Evolutionary conservation across 441 rosid species (phyloP), one percentile per base, ranked within the genome.

Genomic region (Raphanus hybrid): DNA sequence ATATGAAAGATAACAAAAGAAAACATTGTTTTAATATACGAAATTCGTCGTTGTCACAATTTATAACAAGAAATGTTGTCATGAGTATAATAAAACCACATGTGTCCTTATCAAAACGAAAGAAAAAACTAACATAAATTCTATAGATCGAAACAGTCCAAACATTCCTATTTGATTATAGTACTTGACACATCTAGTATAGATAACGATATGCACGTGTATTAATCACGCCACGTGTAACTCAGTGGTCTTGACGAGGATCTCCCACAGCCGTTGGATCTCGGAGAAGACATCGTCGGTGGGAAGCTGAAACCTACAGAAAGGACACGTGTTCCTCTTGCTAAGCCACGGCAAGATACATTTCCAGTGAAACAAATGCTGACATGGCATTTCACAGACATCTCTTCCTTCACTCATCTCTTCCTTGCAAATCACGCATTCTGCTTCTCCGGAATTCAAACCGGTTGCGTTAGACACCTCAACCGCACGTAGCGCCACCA

Each of bases 361-460:
- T 45, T 80, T 83, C 99, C 99, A 93, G 64, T 95, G 99, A 72
- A 90, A 95, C 83, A 84, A 75, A 82, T 95, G 99, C 70, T 87
- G 75, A 71, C 99, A 95, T 72, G 99, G 97, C 88, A 91, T 74
- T 81, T 90, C 88, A 61, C 99, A 95, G 12, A 81, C 94, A 37
- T 90, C 92, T 80, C 96, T 85, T 35, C 98, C 99, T 77, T 79
- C 86, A 16, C 61, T 80, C 92, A 93, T 91, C 66, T 90, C 95
- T 81, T 95, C 99, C 79, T 82, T 88, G 73, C 98, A 93, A 37
- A 95, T 84, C 75, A 76, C 92, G 76, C 99, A 95, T 73, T 87
- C 92, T 15, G 48, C 27, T 37, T 62, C 73, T 0, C 86, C 89
- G 0, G 78, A 84, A 9, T 76, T 66, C 0, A 82, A 82, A 3